Evolutionary conservation across 768 basidiomycete genomes (phyloP).

Genomic region (Candolleomyces eurysporus): DNA sequence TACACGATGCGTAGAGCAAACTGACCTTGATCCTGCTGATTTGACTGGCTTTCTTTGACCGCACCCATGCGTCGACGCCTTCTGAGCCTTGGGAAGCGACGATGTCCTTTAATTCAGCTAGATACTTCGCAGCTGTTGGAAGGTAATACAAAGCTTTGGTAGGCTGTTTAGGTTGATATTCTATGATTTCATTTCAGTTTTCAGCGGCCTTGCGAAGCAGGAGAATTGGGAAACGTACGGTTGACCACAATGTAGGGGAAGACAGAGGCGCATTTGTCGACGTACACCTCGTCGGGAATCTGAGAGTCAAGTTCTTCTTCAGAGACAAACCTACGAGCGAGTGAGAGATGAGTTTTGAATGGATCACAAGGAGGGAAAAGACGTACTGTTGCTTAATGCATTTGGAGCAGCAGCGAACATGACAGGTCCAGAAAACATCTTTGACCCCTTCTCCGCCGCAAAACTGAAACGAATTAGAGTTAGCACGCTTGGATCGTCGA

Average conservation of each 20-base stretch:
- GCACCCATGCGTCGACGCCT: constrained; percentile 24
- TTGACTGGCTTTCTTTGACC: constrained; percentile 25
- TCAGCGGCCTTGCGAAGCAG: no score
- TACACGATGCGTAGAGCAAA: constrained; percentile 5
- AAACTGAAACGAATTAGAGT: constrained; percentile 20
- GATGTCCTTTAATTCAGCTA: constrained; percentile 25
- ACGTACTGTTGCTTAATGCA: constrained; percentile 33
- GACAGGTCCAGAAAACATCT: constrained; percentile 35
- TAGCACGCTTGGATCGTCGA: no score
- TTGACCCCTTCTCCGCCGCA: constrained; percentile 29
- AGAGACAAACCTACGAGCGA: constrained; percentile 26
- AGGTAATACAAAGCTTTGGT: constrained; percentile 22
- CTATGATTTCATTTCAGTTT: background rate
- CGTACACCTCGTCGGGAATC: constrained; percentile 22
- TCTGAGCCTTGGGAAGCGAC: constrained; percentile 12
- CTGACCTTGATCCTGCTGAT: constrained; percentile 23
- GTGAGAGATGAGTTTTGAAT: background rate
- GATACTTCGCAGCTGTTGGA: constrained; percentile 18
- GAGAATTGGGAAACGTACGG: constrained; percentile 14
- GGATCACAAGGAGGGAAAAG: background rate
- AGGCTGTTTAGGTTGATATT: background rate
- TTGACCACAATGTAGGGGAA: constrained; percentile 27
- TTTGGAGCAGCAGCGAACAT: constrained; percentile 33
- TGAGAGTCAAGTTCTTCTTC: constrained; percentile 23
- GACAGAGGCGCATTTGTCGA: constrained; percentile 26